phyloP scores from a whole-genome alignment of 202 grass and related monocot genomes.

The Setaria viridis region DNA sequence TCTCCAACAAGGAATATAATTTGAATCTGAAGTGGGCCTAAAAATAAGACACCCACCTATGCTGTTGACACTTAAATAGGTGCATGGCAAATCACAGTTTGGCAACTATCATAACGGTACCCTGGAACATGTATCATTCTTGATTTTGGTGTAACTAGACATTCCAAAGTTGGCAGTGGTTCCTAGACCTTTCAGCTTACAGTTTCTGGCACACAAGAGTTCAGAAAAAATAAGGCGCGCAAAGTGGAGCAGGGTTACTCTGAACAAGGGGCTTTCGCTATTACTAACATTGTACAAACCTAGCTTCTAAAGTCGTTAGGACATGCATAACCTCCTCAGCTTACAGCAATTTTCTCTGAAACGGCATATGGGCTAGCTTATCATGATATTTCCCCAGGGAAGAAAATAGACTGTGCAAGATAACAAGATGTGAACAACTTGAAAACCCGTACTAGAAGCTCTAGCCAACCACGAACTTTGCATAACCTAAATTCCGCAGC shows the following conservation, averaged over 20 bases:
- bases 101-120: not conserved
- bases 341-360: not conserved
- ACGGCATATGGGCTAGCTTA: not conserved
- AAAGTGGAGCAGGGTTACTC: constrained; percentile 6
- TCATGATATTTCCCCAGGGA: not conserved
- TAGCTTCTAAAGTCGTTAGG: not conserved
- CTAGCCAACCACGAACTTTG: not conserved
- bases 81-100: not conserved
- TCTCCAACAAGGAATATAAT: constrained; percentile 9
- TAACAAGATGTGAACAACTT: not conserved
- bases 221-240: not conserved
- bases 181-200: constrained; percentile 19
- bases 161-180: constrained; percentile 44
- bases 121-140: constrained; percentile 3
- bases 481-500: not conserved
- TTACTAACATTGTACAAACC: not conserved
- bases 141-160: not conserved
- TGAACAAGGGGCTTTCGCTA: constrained; percentile 11
- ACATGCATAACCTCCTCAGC: not conserved
- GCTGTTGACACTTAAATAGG: not conserved
- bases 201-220: not conserved
- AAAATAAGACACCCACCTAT: constrained; percentile 8
- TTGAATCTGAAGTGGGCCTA: not conserved
- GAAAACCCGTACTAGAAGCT: not conserved
- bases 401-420: not conserved